Evolutionary conservation across 2,329 filamentous ascomycete species (phyloP).

Genomic region (Cucurbitaria berberidis): DNA sequence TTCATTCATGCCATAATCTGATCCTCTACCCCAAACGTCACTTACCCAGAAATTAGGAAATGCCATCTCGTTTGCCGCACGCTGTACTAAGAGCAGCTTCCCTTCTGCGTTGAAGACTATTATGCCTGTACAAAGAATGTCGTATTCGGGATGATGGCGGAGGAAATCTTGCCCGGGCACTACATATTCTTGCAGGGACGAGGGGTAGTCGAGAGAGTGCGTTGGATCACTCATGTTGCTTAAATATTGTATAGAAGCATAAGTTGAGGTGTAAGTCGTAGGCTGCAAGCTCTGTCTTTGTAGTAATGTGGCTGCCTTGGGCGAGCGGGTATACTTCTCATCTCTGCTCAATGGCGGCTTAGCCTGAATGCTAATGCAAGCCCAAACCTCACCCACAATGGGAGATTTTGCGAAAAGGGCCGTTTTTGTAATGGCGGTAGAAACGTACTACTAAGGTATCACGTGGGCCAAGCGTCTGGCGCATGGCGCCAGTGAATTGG

Average conservation of each 20-base stretch:
- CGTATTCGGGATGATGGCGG: constrained; percentile 31
- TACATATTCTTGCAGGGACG: constrained; percentile 36
- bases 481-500: constrained; percentile 20
- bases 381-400: neutral
- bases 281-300: no score
- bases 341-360: neutral
- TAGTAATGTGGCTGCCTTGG: constrained; percentile 10
- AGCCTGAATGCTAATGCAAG: neutral
- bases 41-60: constrained; percentile 45
- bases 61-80: constrained; percentile 42
- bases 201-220: constrained; percentile 24
- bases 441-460: no score
- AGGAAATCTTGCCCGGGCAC: constrained; percentile 38
- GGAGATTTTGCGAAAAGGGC: neutral
- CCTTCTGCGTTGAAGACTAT: constrained; percentile 42
- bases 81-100: constrained; percentile 45
- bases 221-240: constrained; percentile 7
- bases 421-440: neutral
- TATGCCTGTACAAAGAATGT: constrained; percentile 38
- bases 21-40: neutral
- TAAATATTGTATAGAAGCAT: neutral
- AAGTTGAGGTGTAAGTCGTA: neutral
- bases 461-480: constrained; percentile 17
- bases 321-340: neutral
- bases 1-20: no score